Evolutionary conservation across 139 green algal genomes (phyloP).

Genomic region (Ostreobium quekettii): DNA sequence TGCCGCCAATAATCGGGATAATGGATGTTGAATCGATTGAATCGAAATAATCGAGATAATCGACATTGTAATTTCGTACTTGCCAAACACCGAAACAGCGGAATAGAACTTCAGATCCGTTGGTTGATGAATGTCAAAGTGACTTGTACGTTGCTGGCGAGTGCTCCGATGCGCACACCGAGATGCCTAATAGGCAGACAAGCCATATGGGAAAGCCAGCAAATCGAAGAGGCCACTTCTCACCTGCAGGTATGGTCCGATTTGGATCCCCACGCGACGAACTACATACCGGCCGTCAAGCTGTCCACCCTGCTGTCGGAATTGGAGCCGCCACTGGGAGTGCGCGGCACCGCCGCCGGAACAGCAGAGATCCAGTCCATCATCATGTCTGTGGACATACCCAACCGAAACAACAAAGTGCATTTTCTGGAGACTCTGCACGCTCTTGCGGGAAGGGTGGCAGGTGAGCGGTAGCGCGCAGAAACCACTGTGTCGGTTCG

Average conservation of each 20-base stretch:
- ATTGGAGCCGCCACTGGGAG: constrained; percentile 39
- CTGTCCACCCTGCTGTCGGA: constrained; percentile 33
- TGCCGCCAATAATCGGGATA: too few relatives aligned
- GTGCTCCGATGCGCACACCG: too few relatives aligned
- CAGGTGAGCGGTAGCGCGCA: too few relatives aligned
- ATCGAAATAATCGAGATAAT: too few relatives aligned
- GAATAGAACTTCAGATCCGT: neutral
- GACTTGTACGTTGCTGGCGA: too few relatives aligned
- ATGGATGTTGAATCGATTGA: too few relatives aligned
- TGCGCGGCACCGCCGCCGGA: constrained; percentile 19
- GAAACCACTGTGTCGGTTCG: too few relatives aligned
- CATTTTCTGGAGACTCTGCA: constrained; percentile 64
- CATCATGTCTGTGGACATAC: constrained; percentile 42
- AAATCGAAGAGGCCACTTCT: too few relatives aligned
- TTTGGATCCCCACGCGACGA: constrained; percentile 36
- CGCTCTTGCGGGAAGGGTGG: constrained; percentile 46
- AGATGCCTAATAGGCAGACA: too few relatives aligned
- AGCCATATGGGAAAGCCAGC: too few relatives aligned
- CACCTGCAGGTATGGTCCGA: constrained; percentile 36
- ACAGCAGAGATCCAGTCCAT: constrained; percentile 30
- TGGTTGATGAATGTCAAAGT: too few relatives aligned
- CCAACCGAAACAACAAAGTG: constrained; percentile 30
- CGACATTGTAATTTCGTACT: neutral
- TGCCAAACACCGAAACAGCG: neutral
- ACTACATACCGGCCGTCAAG: constrained; percentile 36